These are phyloP conservation scores for Psilocybe sp. DNA, from an alignment of 768 basidiomycete genomes.

Conservation along the genomic window DNA sequence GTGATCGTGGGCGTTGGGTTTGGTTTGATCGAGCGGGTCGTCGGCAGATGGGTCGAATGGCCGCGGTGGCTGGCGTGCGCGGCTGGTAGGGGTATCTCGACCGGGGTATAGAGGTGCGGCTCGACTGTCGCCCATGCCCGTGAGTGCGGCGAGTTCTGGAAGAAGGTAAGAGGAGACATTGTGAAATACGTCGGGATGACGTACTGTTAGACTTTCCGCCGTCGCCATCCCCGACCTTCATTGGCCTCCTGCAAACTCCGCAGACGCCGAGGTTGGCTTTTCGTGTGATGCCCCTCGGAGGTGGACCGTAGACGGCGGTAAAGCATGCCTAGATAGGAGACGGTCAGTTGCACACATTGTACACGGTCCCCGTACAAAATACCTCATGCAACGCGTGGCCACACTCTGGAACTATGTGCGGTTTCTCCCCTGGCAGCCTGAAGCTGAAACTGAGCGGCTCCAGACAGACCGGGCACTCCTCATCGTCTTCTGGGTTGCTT, in stretches of 20 bases:
- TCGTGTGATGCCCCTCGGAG: slow-evolving; percentile 59
- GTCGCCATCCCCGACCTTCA: slow-evolving; percentile 92
- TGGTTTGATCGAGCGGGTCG: slow-evolving; percentile 73
- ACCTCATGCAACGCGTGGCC: slow-evolving; percentile 98
- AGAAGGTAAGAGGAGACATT: slow-evolving; percentile 8
- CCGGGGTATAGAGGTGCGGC: slow-evolving; percentile 63
- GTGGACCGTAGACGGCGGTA: slow-evolving; percentile 92
- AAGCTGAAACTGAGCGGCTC: slow-evolving; percentile 93
- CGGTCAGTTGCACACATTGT: slow-evolving; percentile 9
- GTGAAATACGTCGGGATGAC: slow-evolving; percentile 19
- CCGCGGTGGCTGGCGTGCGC: slow-evolving; percentile 30
- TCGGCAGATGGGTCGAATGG: slow-evolving; percentile 78
- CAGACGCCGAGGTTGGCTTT: slow-evolving; percentile 90
- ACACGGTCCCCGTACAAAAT: slow-evolving; percentile 8
- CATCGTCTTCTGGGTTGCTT: slow-evolving; percentile 69
- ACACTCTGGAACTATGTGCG: slow-evolving; percentile 95
- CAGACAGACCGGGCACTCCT: slow-evolving; percentile 94
- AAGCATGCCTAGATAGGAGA: slow-evolving; percentile 76
- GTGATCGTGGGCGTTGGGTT: slow-evolving; percentile 39
- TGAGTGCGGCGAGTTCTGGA: slow-evolving; percentile 89
- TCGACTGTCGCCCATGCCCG: slow-evolving; percentile 76
- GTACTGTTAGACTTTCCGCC: slow-evolving; percentile 87
- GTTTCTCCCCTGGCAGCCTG: slow-evolving; percentile 92
- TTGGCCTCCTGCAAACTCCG: slow-evolving; percentile 93
- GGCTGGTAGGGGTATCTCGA: slow-evolving; percentile 54